A percentile compares a stretch with the other conserved stretches of the same genome.
These are phyloP conservation scores for Ophiostoma tasmaniense DNA, from an alignment of 2,329 filamentous ascomycete genomes.

Conservation along the genomic window DNA sequence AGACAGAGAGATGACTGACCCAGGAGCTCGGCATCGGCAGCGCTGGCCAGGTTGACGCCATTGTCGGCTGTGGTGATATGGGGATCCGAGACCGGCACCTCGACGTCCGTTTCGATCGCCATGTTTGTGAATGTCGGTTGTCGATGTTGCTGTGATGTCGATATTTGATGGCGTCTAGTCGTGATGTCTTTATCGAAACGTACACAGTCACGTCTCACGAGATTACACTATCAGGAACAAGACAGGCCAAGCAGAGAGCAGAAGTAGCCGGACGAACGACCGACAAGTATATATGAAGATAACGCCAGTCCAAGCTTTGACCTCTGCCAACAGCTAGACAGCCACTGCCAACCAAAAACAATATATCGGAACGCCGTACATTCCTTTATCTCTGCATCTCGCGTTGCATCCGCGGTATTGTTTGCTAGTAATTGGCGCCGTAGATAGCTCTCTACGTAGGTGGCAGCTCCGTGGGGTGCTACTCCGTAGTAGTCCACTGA, in stretches of 20 bases:
- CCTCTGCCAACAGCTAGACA: background rate
- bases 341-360: background rate
- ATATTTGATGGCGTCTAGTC: background rate
- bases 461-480: background rate
- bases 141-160: background rate
- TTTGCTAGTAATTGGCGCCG: background rate
- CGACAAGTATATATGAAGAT: background rate
- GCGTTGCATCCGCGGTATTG: background rate
- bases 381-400: conserved; percentile 1
- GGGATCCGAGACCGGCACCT: conserved; percentile 19
- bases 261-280: background rate
- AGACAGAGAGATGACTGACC: background rate
- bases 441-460: background rate
- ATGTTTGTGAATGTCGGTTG: background rate
- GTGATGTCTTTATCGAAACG: background rate
- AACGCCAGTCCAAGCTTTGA: background rate
- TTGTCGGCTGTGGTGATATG: conserved; percentile 18
- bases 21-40: conserved; percentile 28
- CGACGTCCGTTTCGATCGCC: conserved; percentile 14
- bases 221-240: background rate
- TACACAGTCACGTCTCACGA: background rate
- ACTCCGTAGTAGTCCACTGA: background rate
- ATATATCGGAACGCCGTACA: background rate
- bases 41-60: conserved; percentile 23
- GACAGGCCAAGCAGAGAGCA: background rate